These are phyloP conservation scores for Taphrina deformans DNA, from an alignment of 1,139 yeast species.

Conservation along the genomic window DNA sequence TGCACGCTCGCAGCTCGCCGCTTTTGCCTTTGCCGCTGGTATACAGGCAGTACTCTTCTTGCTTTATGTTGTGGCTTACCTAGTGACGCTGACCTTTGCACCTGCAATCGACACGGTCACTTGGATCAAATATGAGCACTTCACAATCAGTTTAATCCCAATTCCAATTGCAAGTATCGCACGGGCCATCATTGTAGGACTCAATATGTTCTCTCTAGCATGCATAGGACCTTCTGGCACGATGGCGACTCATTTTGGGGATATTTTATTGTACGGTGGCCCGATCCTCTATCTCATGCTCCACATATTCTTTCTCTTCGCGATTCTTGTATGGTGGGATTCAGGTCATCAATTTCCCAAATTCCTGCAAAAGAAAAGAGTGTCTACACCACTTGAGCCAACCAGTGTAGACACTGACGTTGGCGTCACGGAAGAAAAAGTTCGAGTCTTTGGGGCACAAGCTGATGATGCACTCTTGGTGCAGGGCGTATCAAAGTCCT, in stretches of 20 bases:
- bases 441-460: conserved; percentile 34
- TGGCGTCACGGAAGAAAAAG: conserved; percentile 5
- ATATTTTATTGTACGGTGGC: conserved; percentile 46
- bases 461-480: conserved; percentile 41
- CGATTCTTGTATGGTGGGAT: conserved; percentile 46
- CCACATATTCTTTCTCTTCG: conserved; percentile 42
- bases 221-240: conserved; percentile 40
- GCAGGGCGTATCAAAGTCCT: conserved; percentile 43
- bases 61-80: conserved; percentile 45
- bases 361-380: conserved; percentile 4
- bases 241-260: conserved; percentile 42
- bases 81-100: conserved; percentile 44
- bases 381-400: neutral
- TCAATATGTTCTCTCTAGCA: conserved; percentile 46
- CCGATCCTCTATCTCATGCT: conserved; percentile 45
- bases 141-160: conserved; percentile 42
- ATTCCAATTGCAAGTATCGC: conserved; percentile 44
- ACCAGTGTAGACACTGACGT: neutral
- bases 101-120: conserved; percentile 42
- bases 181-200: conserved; percentile 45
- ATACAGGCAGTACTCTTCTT: conserved; percentile 45
- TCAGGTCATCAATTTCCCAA: conserved; percentile 42
- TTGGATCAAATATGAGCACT: conserved; percentile 41
- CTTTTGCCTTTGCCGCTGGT: conserved; percentile 47
- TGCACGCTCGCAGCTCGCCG: conserved; percentile 46